Evolutionary conservation across 2,329 filamentous ascomycete genomes (phyloP).

Genomic region (Fonsecaea nubica): DNA sequence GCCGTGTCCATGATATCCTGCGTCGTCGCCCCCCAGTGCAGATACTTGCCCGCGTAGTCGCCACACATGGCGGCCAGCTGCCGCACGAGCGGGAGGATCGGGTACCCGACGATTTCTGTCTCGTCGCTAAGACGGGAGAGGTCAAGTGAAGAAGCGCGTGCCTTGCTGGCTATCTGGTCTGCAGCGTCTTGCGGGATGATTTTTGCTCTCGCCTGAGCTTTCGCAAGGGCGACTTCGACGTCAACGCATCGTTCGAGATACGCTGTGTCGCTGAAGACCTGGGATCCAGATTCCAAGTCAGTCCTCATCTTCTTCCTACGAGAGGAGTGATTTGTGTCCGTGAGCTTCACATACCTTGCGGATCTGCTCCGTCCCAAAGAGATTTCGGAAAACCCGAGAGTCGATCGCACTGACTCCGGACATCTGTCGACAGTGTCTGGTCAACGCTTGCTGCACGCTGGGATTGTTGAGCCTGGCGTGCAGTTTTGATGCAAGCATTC

Average conservation of each 20-base stretch:
- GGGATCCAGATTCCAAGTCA: not conserved
- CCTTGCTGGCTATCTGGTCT: not conserved
- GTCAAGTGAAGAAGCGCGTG: not conserved
- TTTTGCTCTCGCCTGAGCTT: conserved; percentile 37
- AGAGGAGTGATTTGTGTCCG: too few species aligned
- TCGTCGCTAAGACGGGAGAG: conserved; percentile 23
- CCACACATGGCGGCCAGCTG: conserved; percentile 37
- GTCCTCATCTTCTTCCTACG: too few species aligned
- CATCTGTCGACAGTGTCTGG: not conserved
- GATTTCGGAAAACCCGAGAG: conserved; percentile 41
- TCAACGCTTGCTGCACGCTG: not conserved
- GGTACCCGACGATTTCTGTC: conserved; percentile 42
- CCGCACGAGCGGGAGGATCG: conserved; percentile 40
- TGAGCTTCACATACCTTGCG: conserved; percentile 20
- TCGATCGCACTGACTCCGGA: conserved; percentile 28
- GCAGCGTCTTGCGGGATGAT: conserved; percentile 34
- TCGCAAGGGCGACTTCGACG: conserved; percentile 39
- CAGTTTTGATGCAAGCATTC: not conserved
- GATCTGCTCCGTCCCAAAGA: conserved; percentile 41
- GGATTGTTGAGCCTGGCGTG: not conserved
- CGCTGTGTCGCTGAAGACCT: conserved; percentile 40
- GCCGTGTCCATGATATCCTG: conserved; percentile 67
- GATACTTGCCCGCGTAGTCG: conserved; percentile 50
- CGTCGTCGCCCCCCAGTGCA: conserved; percentile 66
- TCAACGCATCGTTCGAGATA: conserved; percentile 37